Percentiles rank a stretch among this genome's conserved stretches.
Conservation (phyloP, 78 protist genomes). For the Dictyostelium purpureum region DNA sequence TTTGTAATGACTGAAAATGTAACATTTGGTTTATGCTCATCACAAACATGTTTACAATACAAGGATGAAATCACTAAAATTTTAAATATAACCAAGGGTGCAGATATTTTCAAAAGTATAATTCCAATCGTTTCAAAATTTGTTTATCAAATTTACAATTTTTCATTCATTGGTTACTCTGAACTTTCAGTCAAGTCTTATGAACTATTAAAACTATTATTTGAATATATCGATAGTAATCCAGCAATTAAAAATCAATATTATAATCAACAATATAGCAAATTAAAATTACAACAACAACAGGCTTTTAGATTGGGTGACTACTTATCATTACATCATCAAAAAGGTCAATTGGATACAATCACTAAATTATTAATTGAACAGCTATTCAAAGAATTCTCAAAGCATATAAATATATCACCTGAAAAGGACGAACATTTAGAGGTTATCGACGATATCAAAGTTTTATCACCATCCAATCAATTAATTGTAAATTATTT, state of each 20-base stretch:
- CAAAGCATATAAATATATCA: neutral
- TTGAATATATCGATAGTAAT: neutral
- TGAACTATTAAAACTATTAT: neutral
- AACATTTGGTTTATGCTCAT: conserved; percentile 13
- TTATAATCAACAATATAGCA: neutral
- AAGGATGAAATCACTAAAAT: neutral
- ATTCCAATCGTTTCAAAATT: conserved; percentile 33
- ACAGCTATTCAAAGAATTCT: neutral
- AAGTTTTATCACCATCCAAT: neutral
- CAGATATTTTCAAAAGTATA: neutral
- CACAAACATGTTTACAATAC: neutral
- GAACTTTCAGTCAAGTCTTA: neutral
- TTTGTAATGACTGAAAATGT: conserved; percentile 18
- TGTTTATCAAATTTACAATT: conserved; percentile 13
- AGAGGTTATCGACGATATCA: neutral
- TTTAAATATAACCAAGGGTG: neutral
- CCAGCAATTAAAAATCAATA: neutral
- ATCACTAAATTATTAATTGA: neutral
- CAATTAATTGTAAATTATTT: neutral
- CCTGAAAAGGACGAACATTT: neutral
- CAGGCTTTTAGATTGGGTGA: conserved; percentile 30
- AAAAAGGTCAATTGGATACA: neutral
- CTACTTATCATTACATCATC: neutral
- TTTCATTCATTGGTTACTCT: neutral
- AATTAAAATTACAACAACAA: neutral